Evolutionary conservation across 169 alveolate genomes (phyloP).

Genomic region (Perkinsus chesapeaki): DNA sequence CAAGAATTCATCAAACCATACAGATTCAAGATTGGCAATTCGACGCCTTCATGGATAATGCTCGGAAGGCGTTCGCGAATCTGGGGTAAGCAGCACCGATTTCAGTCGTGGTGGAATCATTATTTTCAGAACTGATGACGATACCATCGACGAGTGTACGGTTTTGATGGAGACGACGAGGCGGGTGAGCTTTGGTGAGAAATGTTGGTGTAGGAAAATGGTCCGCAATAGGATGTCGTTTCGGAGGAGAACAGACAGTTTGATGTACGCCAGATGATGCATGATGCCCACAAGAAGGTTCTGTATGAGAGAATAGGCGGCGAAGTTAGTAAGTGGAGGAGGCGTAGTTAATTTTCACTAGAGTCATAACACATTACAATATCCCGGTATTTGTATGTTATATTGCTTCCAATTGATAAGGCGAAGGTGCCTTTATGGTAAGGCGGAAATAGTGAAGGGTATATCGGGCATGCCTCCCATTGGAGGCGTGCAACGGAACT

Average conservation of each 20-base stretch:
- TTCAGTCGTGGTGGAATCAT: background rate
- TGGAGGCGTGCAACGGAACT: too few species aligned
- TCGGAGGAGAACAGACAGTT: background rate
- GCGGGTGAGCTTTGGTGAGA: background rate
- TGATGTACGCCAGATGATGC: background rate
- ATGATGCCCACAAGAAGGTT: background rate
- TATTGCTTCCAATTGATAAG: too few species aligned
- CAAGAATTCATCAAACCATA: background rate
- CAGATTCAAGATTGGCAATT: background rate
- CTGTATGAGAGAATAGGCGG: background rate
- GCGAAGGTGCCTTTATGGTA: too few species aligned
- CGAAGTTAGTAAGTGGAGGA: background rate
- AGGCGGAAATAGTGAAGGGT: too few species aligned
- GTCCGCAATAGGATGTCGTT: background rate
- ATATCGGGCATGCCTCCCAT: too few species aligned
- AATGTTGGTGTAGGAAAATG: background rate
- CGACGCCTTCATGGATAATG: background rate
- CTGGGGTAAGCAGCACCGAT: background rate
- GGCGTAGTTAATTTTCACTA: too few species aligned
- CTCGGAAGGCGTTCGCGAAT: background rate
- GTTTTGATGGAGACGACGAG: background rate
- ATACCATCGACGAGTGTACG: background rate
- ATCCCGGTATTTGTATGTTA: too few species aligned
- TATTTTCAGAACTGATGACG: background rate
- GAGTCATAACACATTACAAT: too few species aligned